Base-by-base conservation (phyloP, 768 basidiomycete species). In the Termitomyces sp. region DNA sequence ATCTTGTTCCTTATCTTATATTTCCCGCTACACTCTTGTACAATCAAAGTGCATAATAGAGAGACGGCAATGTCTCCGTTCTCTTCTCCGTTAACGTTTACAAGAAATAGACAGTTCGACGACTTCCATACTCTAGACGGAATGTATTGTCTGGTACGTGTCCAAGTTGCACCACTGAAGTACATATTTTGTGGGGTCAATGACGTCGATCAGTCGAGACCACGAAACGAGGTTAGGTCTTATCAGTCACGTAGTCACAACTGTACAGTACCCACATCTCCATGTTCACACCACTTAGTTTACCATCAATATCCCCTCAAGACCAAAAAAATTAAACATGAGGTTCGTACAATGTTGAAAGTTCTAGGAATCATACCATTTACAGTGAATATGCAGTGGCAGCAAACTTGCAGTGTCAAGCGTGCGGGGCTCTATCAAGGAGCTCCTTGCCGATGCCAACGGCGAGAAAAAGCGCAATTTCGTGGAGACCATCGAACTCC, bases 351-450 rank as follows among this genome's bases (percentile, higher is more conserved):
- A 13, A 10, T n/a, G 22, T 37, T 20, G 27, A 39, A 18, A 34
- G 16, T 24, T 32, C n/a, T 14, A 32, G 16, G 46, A 50, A 32
- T 8, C 1, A 22, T 9, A 5, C 42, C 4, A 44, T 29, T 55
- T 22, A 58, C 55, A n/a, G 44, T 44, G 22, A n/a, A 72, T 68
- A 69, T 75, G 67, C 36, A 65, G 64, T 63, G 32, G 57, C 32
- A 61, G 63, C 61, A 97, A 96, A 82, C 89, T 97, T 76, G 92
- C 91, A 88, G 95, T 96, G 85, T 85, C 94, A 88, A 96, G 94
- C 88, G 96, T 99, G 92, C 96, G 97, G 87, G 87, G 87, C 79
- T 93, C 91, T 71, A 85, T 98, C 77, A 91, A 91, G 76, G 92
- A 93, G 64, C 84, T 98, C 63, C 83, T 96, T 60, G 85, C 81